phyloP scores from a whole-genome alignment of 495 filamentous ascomycete species.

The Penicillium arizonense region DNA sequence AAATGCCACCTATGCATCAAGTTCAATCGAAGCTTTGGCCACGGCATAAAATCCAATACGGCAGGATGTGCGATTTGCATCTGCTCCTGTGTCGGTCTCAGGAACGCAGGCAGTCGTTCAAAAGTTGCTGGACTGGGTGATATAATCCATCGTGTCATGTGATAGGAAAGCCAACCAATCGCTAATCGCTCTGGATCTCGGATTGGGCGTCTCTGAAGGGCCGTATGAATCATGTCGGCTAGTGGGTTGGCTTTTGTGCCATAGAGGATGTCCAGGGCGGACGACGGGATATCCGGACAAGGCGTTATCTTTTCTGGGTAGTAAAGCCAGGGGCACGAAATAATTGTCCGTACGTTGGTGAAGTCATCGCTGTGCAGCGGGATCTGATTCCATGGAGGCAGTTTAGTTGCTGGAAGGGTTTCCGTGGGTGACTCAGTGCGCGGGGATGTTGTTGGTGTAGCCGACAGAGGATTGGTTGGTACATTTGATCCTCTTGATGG shows the following conservation, averaged over 20 bases:
- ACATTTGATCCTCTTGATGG: neutral
- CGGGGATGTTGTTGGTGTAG: neutral
- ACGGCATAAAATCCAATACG: conserved; percentile 18
- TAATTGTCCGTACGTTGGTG: conserved; percentile 1
- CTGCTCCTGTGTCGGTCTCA: conserved; percentile 19
- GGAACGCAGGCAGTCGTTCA: conserved; percentile 12
- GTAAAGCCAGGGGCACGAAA: conserved; percentile 15
- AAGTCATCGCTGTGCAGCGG: conserved; percentile 22
- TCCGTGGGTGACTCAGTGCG: neutral
- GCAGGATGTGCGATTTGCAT: conserved; percentile 19
- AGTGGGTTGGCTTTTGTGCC: conserved; percentile 26
- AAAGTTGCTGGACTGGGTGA: conserved; percentile 21
- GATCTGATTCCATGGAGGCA: conserved; percentile 15
- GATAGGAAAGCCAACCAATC: conserved; percentile 23
- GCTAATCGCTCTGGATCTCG: conserved; percentile 28
- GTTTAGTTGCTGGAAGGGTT: neutral
- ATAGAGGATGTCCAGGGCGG: conserved; percentile 28
- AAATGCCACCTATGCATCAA: conserved; percentile 24
- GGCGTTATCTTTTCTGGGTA: conserved; percentile 15
- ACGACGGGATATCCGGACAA: conserved; percentile 20
- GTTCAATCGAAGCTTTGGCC: conserved; percentile 22
- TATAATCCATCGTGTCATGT: conserved; percentile 22
- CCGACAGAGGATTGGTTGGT: neutral
- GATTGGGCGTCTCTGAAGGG: conserved; percentile 17
- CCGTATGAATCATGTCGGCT: conserved; percentile 23